Conservation (phyloP, 2,329 filamentous ascomycete species). For the Ilyonectria sp. region DNA sequence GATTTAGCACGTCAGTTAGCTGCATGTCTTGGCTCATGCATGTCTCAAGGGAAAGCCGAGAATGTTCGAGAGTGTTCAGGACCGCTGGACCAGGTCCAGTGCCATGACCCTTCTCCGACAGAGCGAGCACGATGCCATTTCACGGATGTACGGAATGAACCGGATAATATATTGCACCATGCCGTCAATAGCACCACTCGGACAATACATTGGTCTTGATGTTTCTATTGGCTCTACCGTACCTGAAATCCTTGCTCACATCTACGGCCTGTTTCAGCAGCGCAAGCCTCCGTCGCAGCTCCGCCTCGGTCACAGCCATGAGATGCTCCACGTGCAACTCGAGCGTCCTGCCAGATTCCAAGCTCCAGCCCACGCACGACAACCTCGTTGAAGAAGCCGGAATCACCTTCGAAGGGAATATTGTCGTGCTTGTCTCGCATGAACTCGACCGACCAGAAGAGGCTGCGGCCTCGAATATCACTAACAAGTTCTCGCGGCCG, state of each 20-base stretch:
- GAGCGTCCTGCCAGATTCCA: slow-evolving; percentile 21
- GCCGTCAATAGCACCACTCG: too few relatives aligned
- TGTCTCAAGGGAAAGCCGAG: too few relatives aligned
- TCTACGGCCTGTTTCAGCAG: slow-evolving; percentile 23
- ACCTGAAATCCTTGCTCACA: slow-evolving; percentile 24
- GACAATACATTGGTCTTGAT: too few relatives aligned
- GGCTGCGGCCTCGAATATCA: slow-evolving; percentile 25
- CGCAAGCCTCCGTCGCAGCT: slow-evolving; percentile 16
- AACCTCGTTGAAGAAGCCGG: slow-evolving; percentile 13
- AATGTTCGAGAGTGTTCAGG: too few relatives aligned
- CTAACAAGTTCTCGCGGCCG: slow-evolving; percentile 14
- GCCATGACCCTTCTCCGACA: too few relatives aligned
- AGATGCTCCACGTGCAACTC: slow-evolving; percentile 25
- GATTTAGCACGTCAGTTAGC: too few relatives aligned
- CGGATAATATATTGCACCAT: too few relatives aligned
- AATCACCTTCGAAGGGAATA: slow-evolving; percentile 4
- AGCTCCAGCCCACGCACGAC: slow-evolving; percentile 8
- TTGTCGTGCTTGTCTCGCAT: slow-evolving; percentile 14
- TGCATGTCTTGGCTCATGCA: too few relatives aligned
- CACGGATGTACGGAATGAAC: too few relatives aligned
- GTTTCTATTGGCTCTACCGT: too few relatives aligned
- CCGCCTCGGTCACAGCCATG: slow-evolving; percentile 23
- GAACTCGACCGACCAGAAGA: slow-evolving; percentile 32
- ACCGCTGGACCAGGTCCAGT: too few relatives aligned
- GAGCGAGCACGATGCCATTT: too few relatives aligned